These are phyloP conservation scores for Penstemon eatonii DNA, from an alignment of 257 asterid species.

Conservation along the genomic window DNA sequence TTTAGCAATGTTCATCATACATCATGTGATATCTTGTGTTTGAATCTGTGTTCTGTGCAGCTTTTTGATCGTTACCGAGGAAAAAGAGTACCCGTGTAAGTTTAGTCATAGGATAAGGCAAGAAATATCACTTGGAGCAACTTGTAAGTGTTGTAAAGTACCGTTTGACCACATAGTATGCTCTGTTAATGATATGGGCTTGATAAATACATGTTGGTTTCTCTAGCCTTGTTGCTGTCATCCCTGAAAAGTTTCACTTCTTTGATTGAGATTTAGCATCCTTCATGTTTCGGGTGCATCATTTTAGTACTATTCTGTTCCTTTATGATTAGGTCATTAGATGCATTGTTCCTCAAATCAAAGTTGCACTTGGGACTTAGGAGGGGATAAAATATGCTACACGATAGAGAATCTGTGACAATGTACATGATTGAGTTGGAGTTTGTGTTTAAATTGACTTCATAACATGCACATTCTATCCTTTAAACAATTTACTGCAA, in stretches of 20 bases:
- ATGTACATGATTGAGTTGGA: too few relatives aligned
- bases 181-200: slow-evolving; percentile 5
- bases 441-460: too few relatives aligned
- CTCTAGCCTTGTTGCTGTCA: background rate
- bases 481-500: too few relatives aligned
- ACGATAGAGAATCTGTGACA: too few relatives aligned
- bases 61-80: slow-evolving; percentile 52
- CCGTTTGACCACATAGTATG: background rate
- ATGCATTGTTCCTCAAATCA: too few relatives aligned
- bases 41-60: slow-evolving; percentile 47
- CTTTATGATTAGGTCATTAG: too few relatives aligned
- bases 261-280: slow-evolving; percentile 3
- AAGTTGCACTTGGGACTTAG: too few relatives aligned
- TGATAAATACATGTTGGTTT: background rate
- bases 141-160: slow-evolving; percentile 28
- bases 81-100: slow-evolving; percentile 50
- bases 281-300: background rate
- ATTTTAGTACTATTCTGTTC: background rate
- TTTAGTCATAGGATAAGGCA: slow-evolving; percentile 18
- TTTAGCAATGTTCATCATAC: background rate
- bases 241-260: slow-evolving; percentile 15
- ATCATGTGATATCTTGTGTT: slow-evolving; percentile 15
- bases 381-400: too few relatives aligned
- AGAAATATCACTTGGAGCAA: slow-evolving; percentile 2
- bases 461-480: too few relatives aligned